Conservation (phyloP, 1,139 yeast genomes). For the Yamadazyma spencermartinsiae region DNA sequence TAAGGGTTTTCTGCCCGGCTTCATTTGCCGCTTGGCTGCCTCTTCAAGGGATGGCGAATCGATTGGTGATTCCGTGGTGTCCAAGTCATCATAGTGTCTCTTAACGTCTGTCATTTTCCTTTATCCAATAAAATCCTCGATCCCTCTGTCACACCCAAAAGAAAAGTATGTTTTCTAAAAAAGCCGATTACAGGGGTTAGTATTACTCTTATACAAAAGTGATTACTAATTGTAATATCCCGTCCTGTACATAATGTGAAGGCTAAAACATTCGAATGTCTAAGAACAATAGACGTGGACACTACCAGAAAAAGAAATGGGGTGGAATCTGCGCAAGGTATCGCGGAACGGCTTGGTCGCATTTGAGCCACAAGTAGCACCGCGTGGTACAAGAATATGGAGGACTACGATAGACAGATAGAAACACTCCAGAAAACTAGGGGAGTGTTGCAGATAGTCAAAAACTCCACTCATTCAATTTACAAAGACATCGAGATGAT, state of each 20-base stretch:
- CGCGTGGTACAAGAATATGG: no score
- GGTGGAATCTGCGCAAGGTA: not conserved
- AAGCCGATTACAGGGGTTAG: not conserved
- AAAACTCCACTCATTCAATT: conserved; percentile 15
- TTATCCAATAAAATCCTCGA: not conserved
- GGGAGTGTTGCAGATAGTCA: conserved; percentile 16
- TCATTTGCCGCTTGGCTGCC: conserved; percentile 43
- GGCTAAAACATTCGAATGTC: not conserved
- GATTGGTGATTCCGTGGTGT: conserved; percentile 16
- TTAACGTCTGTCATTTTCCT: conserved; percentile 34
- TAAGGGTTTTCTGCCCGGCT: conserved; percentile 67
- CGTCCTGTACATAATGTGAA: not conserved
- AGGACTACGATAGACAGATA: conserved; percentile 14
- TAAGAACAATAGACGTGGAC: not conserved
- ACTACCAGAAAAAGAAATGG: not conserved
- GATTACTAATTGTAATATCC: not conserved
- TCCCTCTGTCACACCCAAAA: not conserved
- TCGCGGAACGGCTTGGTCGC: no score
- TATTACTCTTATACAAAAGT: not conserved
- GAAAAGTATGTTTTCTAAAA: not conserved
- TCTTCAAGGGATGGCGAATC: conserved; percentile 13
- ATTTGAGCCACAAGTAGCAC: not conserved
- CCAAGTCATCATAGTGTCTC: conserved; percentile 33
- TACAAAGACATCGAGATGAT: conserved; percentile 14
- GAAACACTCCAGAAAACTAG: conserved; percentile 15